phyloP scores from a whole-genome alignment of 805 yeast genomes.

The Priceomyces medius region DNA sequence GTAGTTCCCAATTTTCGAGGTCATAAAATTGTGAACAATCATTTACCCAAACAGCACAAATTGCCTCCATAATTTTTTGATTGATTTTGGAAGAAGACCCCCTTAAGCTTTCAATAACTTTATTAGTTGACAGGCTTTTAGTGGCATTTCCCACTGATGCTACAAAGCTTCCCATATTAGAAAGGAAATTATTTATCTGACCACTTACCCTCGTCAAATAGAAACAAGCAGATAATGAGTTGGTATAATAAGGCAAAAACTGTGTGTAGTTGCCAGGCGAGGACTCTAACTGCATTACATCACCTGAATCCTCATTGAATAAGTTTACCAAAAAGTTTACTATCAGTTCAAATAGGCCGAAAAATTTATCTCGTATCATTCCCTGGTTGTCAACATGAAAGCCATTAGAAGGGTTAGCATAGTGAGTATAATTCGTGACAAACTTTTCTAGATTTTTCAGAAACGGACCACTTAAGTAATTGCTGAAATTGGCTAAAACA shows the following conservation, averaged over 20 bases:
- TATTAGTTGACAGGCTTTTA: conserved; percentile 36
- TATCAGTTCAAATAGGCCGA: conserved; percentile 24
- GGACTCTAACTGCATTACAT: conserved; percentile 33
- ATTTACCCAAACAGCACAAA: conserved; percentile 45
- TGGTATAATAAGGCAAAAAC: conserved; percentile 40
- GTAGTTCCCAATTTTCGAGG: conserved; percentile 41
- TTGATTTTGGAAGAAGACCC: conserved; percentile 30
- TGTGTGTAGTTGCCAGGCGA: conserved; percentile 34
- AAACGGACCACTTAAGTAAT: conserved; percentile 32
- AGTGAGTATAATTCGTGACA: conserved; percentile 38
- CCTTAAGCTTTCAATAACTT: conserved; percentile 32
- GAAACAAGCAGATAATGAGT: conserved; percentile 40
- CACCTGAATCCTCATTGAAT: conserved; percentile 25
- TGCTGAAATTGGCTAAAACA: conserved; percentile 35
- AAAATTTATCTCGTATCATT: conserved; percentile 24
- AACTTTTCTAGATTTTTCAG: conserved; percentile 30
- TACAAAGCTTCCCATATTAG: conserved; percentile 29
- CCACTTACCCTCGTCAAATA: conserved; percentile 30
- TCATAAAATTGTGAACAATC: conserved; percentile 46
- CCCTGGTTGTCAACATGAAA: conserved; percentile 31
- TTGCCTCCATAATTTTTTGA: conserved; percentile 40
- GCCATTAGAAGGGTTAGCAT: conserved; percentile 19
- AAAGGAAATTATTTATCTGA: conserved; percentile 28
- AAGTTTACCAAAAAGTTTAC: conserved; percentile 24
- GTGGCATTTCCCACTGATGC: conserved; percentile 33